phyloP scores from a whole-genome alignment of 495 filamentous ascomycete species.

The Podospora tetraspora region DNA sequence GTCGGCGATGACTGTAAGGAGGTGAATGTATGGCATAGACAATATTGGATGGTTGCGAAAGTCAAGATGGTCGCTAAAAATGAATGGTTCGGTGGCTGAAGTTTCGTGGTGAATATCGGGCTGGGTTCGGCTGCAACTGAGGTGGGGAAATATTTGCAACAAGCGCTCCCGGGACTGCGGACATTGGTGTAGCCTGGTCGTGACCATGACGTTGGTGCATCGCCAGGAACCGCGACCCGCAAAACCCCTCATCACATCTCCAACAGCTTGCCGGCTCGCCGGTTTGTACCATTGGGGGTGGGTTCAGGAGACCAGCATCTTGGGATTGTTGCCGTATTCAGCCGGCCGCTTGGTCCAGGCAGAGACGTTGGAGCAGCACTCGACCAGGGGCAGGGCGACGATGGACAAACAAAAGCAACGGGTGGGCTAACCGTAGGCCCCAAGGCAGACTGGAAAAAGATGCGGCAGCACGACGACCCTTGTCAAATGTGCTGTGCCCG shows the following conservation, averaged over 20 bases:
- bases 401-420: not conserved
- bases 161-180: not conserved
- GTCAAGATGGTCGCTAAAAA: not conserved
- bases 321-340: not conserved
- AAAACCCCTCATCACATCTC: not conserved
- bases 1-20: not conserved
- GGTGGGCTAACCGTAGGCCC: not conserved
- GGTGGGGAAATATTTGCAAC: not conserved
- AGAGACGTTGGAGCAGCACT: not conserved
- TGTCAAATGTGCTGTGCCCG: not conserved
- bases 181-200: not conserved
- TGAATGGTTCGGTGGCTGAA: not conserved
- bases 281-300: not conserved
- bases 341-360: not conserved
- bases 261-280: not conserved
- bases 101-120: not conserved
- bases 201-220: not conserved
- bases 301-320: not conserved
- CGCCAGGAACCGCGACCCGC: not conserved
- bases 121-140: not conserved
- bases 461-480: not conserved
- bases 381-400: not conserved
- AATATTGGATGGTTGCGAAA: not conserved
- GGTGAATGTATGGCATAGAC: not conserved
- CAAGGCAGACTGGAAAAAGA: not conserved